A percentile compares a stretch with the other conserved stretches of the same genome.
phyloP scores from a whole-genome alignment of 768 basidiomycete species.

The Termitomyces sp. region DNA sequence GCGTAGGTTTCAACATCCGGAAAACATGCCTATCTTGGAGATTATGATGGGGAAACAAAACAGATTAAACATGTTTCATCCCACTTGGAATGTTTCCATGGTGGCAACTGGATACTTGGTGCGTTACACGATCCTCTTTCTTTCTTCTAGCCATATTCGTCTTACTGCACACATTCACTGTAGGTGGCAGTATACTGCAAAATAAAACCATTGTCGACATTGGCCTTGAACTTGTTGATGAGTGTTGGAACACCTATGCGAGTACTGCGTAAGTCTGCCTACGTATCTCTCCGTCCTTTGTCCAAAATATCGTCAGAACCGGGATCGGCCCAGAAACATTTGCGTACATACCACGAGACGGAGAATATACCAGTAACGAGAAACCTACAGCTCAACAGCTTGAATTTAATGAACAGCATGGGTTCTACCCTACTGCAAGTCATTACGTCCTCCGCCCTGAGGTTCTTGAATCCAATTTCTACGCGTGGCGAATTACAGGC shows the following conservation, averaged over 20 bases:
- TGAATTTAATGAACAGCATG: constrained; percentile 52
- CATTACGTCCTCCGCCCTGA: constrained; percentile 69
- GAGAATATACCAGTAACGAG: constrained; percentile 47
- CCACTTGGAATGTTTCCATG: constrained; percentile 70
- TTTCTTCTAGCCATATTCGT: constrained; percentile 49
- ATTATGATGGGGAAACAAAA: constrained; percentile 36
- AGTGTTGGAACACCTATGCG: constrained; percentile 78
- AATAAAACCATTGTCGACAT: constrained; percentile 64
- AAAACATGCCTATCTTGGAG: constrained; percentile 57
- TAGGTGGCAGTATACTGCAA: constrained; percentile 62
- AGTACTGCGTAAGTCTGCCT: constrained; percentile 49
- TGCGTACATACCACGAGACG: constrained; percentile 54
- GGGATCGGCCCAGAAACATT: constrained; percentile 75
- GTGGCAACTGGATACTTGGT: constrained; percentile 75
- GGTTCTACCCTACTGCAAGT: constrained; percentile 52
- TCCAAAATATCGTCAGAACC: constrained; percentile 35
- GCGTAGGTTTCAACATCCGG: constrained; percentile 61
- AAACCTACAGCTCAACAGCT: constrained; percentile 31
- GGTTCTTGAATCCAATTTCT: constrained; percentile 77
- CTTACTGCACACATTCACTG: not conserved
- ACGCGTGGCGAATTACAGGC: constrained; percentile 71
- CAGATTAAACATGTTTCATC: constrained; percentile 58
- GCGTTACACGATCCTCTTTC: constrained; percentile 16
- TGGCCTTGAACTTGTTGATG: constrained; percentile 60
- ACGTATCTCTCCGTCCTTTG: not conserved